Evolutionary conservation across 306 rosid species (phyloP).

Genomic region (Quillaja saponaria): DNA sequence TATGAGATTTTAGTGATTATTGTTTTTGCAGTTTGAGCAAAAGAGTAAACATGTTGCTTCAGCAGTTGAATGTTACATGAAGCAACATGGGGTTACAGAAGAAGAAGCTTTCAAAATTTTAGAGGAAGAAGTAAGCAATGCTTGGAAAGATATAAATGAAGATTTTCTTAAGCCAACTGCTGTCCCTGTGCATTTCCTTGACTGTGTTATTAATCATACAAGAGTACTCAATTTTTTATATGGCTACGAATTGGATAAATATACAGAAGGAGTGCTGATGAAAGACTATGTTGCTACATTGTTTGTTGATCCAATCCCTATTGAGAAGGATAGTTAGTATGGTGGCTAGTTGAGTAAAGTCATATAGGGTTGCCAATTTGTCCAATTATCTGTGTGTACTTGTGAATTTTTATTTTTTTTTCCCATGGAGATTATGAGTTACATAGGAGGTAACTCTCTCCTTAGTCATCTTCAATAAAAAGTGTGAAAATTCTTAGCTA

Average conservation of each 20-base stretch:
- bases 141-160: slow-evolving; percentile 51
- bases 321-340: too few species aligned
- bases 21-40: slow-evolving; percentile 38
- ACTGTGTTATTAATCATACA: slow-evolving; percentile 41
- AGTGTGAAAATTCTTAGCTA: too few species aligned
- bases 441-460: too few species aligned
- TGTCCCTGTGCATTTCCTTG: slow-evolving; percentile 42
- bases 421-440: too few species aligned
- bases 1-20: too few species aligned
- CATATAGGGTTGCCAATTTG: too few species aligned
- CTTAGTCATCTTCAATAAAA: too few species aligned
- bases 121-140: slow-evolving; percentile 6
- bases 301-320: slow-evolving; percentile 3
- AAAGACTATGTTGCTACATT: slow-evolving; percentile 25
- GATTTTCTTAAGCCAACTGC: slow-evolving; percentile 22
- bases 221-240: slow-evolving; percentile 33
- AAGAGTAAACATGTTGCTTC: slow-evolving; percentile 39
- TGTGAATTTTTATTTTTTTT: too few species aligned
- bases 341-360: too few species aligned
- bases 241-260: slow-evolving; percentile 33
- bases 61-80: slow-evolving; percentile 48
- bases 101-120: slow-evolving; percentile 21
- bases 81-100: slow-evolving; percentile 15
- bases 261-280: slow-evolving; percentile 24
- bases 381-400: too few species aligned